These are phyloP conservation scores for Kluyveromyces wickerhamii DNA, from an alignment of 805 yeast genomes.

Conservation along the genomic window DNA sequence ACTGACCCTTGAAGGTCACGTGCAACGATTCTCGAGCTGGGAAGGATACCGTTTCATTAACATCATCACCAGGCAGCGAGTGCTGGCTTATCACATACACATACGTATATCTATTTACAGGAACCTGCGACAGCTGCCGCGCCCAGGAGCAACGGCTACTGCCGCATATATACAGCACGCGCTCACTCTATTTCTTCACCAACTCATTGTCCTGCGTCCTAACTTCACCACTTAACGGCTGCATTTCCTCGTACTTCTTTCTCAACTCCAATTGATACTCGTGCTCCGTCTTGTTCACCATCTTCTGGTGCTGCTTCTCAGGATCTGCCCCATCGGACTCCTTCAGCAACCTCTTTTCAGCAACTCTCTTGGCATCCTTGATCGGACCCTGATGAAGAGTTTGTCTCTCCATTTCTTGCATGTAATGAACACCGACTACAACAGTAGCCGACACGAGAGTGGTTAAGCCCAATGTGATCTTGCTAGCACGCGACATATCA, in stretches of 20 bases:
- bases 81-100: no score
- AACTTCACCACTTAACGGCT: constrained; percentile 54
- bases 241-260: constrained; percentile 48
- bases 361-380: constrained; percentile 65
- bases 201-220: constrained; percentile 34
- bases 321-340: constrained; percentile 23
- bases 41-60: no score
- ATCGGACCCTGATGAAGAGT: constrained; percentile 77
- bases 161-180: constrained; percentile 2
- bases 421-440: constrained; percentile 58
- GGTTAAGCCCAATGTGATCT: constrained; percentile 59
- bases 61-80: no score
- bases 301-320: constrained; percentile 37
- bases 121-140: no score
- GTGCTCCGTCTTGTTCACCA: constrained; percentile 56
- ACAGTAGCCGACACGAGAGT: constrained; percentile 49
- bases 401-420: constrained; percentile 63
- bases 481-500: constrained; percentile 85
- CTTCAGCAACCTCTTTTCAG: constrained; percentile 36
- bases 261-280: constrained; percentile 53
- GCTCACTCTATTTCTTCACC: constrained; percentile 6
- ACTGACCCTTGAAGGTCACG: no score
- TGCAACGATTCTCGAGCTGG: no score
- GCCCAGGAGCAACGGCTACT: no score
- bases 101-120: no score